Evolutionary conservation across 2,329 filamentous ascomycete species (phyloP), one percentile per base, ranked within the genome.

Genomic region (Hirsutella minnesotensis): DNA sequence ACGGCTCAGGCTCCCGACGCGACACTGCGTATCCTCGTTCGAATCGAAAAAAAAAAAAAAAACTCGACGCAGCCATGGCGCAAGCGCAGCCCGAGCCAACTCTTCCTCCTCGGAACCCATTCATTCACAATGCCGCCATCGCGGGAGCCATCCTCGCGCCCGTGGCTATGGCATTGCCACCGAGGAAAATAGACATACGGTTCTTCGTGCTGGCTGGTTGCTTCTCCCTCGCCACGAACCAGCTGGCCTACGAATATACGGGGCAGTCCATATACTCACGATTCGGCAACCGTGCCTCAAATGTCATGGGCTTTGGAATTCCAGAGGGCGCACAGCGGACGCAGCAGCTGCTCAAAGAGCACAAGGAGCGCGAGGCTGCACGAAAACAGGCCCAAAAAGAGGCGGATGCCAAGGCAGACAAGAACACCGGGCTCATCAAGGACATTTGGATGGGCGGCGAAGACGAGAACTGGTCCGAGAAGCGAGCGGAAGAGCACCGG

Each of bases 381-480:
- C 45, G 49, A 33, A 53, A 52, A 39, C 54, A 53, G 40, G 47
- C 42, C 16, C 49, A 56, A 44, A 43, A 51, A 19, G 53, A 54
- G 20, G 18, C 36, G 15, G 55, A 57, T 30, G 53, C 61, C 44
- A 56, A 63, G 51, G 56, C 55, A 37, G 53, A 56, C 20, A 46
- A 56, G 27, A 46, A 56, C 24, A 56, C 54, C 10, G 51, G 58
- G 43, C 40, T 59, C 39, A 55, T 75, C 43, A 61, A 69, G 47
- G 65, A 65, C 48, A 56, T 79, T 15, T 80, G 76, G 77, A 73
- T 77, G 68, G 77, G 76, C 29, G 66, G 65, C 31, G 74, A 77
- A 55, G 58, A 58, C n/a, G 65, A 68, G 37, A 66, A 72, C 49
- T 78, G 75, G 75, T 64, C 66, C 54, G 58, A 68, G 59, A 69